phyloP scores from a whole-genome alignment of 352 stramenopile genomes.

The Phytophthora litchii region DNA sequence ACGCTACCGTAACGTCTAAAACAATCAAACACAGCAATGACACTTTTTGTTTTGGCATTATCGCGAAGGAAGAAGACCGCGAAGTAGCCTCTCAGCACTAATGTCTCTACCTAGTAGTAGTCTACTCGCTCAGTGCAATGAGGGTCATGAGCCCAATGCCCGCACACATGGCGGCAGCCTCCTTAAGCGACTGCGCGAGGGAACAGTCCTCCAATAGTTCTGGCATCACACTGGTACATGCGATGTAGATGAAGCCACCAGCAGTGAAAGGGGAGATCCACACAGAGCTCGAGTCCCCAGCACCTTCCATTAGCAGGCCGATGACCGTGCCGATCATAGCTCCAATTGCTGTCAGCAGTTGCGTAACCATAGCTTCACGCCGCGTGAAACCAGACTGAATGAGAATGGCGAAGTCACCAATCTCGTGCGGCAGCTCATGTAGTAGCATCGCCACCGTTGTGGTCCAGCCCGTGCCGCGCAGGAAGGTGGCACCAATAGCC shows the following conservation, averaged over 20 bases:
- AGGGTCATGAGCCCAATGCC: conserved; percentile 81
- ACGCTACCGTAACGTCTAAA: conserved; percentile 22
- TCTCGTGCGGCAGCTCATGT: conserved; percentile 93
- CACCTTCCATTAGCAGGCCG: conserved; percentile 77
- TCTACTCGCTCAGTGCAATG: conserved; percentile 77
- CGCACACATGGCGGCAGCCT: conserved; percentile 67
- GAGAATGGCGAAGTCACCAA: conserved; percentile 92
- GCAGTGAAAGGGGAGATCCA: conserved; percentile 88
- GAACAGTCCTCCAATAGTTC: conserved; percentile 90
- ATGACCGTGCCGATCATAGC: conserved; percentile 91
- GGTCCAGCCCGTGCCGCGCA: conserved; percentile 75
- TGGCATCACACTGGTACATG: conserved; percentile 90
- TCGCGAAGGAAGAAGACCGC: background rate
- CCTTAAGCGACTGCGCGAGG: conserved; percentile 69
- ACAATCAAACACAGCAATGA: conserved; percentile 33
- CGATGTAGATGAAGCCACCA: conserved; percentile 94
- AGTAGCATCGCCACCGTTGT: conserved; percentile 90
- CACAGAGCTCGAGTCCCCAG: conserved; percentile 66
- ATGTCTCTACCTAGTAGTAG: background rate
- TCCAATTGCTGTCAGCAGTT: conserved; percentile 92
- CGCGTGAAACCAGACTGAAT: conserved; percentile 91
- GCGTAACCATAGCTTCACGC: conserved; percentile 89
- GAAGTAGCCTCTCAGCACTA: conserved; percentile 3
- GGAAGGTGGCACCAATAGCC: conserved; percentile 92
- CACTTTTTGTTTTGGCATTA: conserved; percentile 14